Percentiles rank a stretch among this genome's conserved stretches.
phyloP scores from a whole-genome alignment of 768 basidiomycete genomes.

The Porpolomopsis calyptriformis region DNA sequence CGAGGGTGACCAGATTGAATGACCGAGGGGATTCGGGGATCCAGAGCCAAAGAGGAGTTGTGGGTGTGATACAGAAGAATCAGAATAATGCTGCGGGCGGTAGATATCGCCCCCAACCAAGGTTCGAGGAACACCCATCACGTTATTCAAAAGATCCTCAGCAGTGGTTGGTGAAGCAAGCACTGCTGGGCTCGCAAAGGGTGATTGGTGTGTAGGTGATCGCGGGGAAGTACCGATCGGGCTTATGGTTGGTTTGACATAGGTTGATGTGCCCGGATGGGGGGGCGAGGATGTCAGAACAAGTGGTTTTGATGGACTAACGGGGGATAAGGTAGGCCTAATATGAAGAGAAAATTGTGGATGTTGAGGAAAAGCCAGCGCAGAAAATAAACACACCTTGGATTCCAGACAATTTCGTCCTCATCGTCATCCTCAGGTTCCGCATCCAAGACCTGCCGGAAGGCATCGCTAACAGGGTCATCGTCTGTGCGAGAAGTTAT shows the following conservation, averaged over 20 bases:
- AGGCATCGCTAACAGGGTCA: constrained; percentile 67
- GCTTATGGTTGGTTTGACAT: constrained; percentile 23
- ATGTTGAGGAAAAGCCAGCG: neutral
- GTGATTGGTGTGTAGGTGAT: constrained; percentile 22
- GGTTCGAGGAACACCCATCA: constrained; percentile 29
- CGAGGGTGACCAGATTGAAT: constrained; percentile 61
- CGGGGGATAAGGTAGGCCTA: constrained; percentile 1
- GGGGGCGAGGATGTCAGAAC: constrained; percentile 23
- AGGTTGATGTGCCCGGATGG: constrained; percentile 25
- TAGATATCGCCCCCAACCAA: constrained; percentile 12
- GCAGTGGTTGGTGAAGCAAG: constrained; percentile 44
- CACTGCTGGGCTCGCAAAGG: constrained; percentile 11
- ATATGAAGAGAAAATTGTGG: neutral
- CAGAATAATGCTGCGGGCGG: constrained; percentile 13
- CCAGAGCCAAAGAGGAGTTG: constrained; percentile 46
- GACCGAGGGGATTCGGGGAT: constrained; percentile 28
- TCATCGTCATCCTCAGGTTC: constrained; percentile 49
- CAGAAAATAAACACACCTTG: constrained; percentile 33
- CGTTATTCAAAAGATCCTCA: constrained; percentile 52
- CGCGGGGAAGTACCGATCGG: constrained; percentile 21
- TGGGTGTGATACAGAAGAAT: constrained; percentile 29
- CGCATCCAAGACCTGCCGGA: constrained; percentile 31
- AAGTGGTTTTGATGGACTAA: constrained; percentile 22
- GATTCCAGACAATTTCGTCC: constrained; percentile 73
- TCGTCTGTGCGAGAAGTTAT: constrained; percentile 69